phyloP scores from a whole-genome alignment of 2,329 filamentous ascomycete species.

The Biscogniauxia mediterranea region DNA sequence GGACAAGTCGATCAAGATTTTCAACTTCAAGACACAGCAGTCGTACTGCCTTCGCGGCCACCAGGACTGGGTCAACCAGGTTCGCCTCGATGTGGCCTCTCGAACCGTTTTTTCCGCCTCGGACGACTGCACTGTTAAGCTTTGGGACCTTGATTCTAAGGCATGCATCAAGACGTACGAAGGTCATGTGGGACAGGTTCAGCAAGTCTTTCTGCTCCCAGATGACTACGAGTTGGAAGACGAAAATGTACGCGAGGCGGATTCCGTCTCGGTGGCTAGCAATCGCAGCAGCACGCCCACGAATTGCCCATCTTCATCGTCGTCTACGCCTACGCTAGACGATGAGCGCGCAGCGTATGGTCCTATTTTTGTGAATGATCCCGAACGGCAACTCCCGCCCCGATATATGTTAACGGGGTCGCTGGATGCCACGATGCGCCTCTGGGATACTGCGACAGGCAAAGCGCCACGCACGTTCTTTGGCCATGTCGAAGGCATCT shows the following conservation, averaged over 20 bases:
- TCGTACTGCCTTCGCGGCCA: conserved; percentile 81
- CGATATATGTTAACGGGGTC: conserved; percentile 92
- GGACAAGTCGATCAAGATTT: conserved; percentile 87
- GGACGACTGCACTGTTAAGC: conserved; percentile 85
- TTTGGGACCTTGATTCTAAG: conserved; percentile 90
- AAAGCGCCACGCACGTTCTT: conserved; percentile 90
- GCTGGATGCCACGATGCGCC: conserved; percentile 83
- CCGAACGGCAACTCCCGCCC: conserved; percentile 69
- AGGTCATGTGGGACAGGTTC: conserved; percentile 92
- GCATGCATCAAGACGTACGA: conserved; percentile 75
- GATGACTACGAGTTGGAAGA: conserved; percentile 88
- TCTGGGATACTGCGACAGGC: conserved; percentile 86
- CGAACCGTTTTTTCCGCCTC: conserved; percentile 89
- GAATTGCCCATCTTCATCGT: conserved; percentile 23
- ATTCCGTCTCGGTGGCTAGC: conserved; percentile 51
- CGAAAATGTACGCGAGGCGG: conserved; percentile 51
- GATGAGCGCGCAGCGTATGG: conserved; percentile 58
- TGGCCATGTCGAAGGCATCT: conserved; percentile 93
- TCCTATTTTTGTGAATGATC: conserved; percentile 59
- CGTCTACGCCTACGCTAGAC: conserved; percentile 26
- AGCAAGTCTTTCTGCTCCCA: conserved; percentile 83
- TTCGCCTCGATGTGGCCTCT: conserved; percentile 77
- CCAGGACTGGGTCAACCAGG: conserved; percentile 94
- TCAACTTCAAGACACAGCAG: conserved; percentile 83
- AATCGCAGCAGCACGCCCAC: conserved; percentile 44